phyloP scores from a whole-genome alignment of 805 yeast species.

The Pichia ethanolica region DNA sequence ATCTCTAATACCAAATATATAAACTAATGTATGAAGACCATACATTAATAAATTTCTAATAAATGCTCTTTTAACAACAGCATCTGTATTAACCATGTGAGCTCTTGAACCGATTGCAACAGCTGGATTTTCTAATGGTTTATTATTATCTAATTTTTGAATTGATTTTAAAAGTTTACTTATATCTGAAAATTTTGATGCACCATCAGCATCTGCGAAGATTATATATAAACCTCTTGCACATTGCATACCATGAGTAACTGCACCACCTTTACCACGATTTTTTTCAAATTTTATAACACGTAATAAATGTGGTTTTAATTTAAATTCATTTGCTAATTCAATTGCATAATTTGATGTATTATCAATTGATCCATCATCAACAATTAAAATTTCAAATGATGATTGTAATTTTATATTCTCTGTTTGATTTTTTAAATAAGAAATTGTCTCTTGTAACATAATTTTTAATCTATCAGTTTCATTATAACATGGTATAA shows the following conservation, averaged over 20 bases:
- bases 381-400: slow-evolving; percentile 81
- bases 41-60: slow-evolving; percentile 89
- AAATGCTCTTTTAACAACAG: slow-evolving; percentile 89
- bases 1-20: slow-evolving; percentile 77
- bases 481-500: slow-evolving; percentile 93
- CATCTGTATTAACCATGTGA: slow-evolving; percentile 92
- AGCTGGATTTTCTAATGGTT: slow-evolving; percentile 34
- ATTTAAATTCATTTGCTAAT: slow-evolving; percentile 42
- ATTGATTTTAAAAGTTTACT: slow-evolving; percentile 41
- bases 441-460: slow-evolving; percentile 62
- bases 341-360: slow-evolving; percentile 66
- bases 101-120: slow-evolving; percentile 91
- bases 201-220: slow-evolving; percentile 98
- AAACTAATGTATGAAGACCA: slow-evolving; percentile 81
- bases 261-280: slow-evolving; percentile 97
- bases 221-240: slow-evolving; percentile 65
- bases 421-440: slow-evolving; percentile 29
- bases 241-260: slow-evolving; percentile 80
- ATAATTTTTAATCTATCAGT: slow-evolving; percentile 59
- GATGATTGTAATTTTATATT: slow-evolving; percentile 13
- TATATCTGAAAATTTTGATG: slow-evolving; percentile 72
- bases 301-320: slow-evolving; percentile 54
- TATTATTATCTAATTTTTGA: slow-evolving; percentile 16
- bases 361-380: slow-evolving; percentile 84
- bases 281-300: slow-evolving; percentile 65